phyloP scores from a whole-genome alignment of 2,329 filamentous ascomycete species.

The Lanzia echinophila region DNA sequence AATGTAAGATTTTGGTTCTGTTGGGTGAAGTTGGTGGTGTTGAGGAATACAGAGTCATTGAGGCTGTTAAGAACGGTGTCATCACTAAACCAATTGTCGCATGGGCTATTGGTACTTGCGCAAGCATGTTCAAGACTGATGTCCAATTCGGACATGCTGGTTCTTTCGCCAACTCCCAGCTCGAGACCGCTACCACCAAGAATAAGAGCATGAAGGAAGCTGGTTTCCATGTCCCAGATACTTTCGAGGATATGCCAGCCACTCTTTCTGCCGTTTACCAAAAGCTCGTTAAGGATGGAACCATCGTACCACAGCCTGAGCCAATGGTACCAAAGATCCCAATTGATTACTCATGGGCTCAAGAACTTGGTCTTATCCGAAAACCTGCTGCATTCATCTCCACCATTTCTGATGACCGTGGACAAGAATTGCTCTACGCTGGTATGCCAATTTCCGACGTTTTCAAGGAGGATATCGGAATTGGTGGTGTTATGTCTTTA shows the following conservation, averaged over 20 bases:
- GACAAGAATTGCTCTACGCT: conserved; percentile 96
- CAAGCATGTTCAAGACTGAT: conserved; percentile 99
- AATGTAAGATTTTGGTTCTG: conserved; percentile 94
- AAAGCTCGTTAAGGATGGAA: conserved; percentile 76
- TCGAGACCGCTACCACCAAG: conserved; percentile 94
- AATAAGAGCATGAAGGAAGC: conserved; percentile 96
- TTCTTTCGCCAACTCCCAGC: conserved; percentile 97
- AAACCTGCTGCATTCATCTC: conserved; percentile 99
- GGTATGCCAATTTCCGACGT: conserved; percentile 99
- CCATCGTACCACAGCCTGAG: conserved; percentile 79
- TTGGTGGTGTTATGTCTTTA: conserved; percentile 99
- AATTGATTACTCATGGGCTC: conserved; percentile 99
- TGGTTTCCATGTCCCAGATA: conserved; percentile 88
- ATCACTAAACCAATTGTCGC: conserved; percentile 99
- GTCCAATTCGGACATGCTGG: conserved; percentile 99
- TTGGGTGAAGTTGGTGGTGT: conserved; percentile 99
- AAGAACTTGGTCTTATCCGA: conserved; percentile 98
- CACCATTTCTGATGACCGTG: conserved; percentile 99
- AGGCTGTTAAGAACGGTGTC: conserved; percentile 86
- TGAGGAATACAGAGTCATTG: conserved; percentile 99
- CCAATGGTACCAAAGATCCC: conserved; percentile 97
- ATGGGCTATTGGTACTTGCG: conserved; percentile 98
- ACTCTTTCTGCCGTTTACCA: conserved; percentile 78
- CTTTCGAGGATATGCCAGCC: conserved; percentile 89
- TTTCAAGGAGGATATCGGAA: conserved; percentile 97